phyloP scores from a whole-genome alignment of 192 early-diverging fungal genomes.

The Coemansia sp. region DNA sequence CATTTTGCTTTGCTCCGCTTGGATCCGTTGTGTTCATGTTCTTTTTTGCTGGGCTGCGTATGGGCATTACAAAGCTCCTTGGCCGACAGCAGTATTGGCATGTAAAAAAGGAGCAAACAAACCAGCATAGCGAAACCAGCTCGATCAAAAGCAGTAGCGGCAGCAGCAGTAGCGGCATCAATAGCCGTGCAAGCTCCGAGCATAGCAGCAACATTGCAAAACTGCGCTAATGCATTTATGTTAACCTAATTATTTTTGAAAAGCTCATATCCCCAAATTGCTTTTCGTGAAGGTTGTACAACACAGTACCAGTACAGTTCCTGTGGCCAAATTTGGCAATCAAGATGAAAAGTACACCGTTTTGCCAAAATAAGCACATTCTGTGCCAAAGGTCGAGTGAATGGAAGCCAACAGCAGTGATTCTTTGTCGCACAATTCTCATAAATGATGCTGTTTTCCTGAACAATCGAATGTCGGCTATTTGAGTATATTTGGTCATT shows the following conservation, averaged over 20 bases:
- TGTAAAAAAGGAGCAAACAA: conserved; percentile 5
- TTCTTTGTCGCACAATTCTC: not conserved
- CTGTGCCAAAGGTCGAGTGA: not conserved
- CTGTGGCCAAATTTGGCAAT: not conserved
- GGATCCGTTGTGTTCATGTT: conserved; percentile 50
- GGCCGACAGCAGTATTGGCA: conserved; percentile 35
- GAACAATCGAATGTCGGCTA: not conserved
- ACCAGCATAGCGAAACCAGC: not conserved
- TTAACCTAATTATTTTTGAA: too few species aligned
- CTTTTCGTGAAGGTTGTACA: too few species aligned
- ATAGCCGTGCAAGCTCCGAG: not conserved
- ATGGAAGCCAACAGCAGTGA: not conserved
- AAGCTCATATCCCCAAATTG: too few species aligned
- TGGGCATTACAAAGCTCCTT: conserved; percentile 20
- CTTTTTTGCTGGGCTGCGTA: conserved; percentile 42
- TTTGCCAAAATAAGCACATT: not conserved
- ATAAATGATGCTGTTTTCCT: not conserved
- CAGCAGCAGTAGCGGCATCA: not conserved
- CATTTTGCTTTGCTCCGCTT: conserved; percentile 58
- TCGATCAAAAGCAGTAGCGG: not conserved
- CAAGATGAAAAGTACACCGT: not conserved
- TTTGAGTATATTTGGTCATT: not conserved
- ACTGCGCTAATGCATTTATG: too few species aligned
- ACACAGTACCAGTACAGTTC: too few species aligned
- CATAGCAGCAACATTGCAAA: not conserved